Conservation (phyloP, 805 yeast genomes). For the Candida peoriensis region DNA sequence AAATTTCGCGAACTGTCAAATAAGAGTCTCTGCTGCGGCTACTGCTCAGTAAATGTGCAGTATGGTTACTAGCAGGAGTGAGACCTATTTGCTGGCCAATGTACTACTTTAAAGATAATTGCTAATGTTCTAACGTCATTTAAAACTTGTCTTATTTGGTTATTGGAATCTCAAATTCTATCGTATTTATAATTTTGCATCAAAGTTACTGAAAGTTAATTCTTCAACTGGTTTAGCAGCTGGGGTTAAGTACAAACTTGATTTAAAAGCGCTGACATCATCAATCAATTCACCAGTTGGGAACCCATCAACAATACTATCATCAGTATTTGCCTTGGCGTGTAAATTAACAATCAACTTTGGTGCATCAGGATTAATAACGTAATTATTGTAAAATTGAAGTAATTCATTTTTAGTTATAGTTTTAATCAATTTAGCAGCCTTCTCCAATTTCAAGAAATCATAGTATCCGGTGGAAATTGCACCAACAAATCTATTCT, state of each 20-base stretch:
- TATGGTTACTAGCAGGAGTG: too few relatives aligned
- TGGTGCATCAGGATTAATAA: constrained; percentile 32
- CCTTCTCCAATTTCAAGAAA: constrained; percentile 52
- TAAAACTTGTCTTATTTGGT: too few relatives aligned
- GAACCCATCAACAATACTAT: constrained; percentile 27
- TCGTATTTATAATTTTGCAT: constrained; percentile 15
- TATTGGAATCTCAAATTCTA: too few relatives aligned
- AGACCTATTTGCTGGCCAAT: too few relatives aligned
- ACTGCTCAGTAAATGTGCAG: too few relatives aligned
- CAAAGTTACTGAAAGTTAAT: constrained; percentile 18
- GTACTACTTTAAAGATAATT: too few relatives aligned
- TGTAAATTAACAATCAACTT: constrained; percentile 58
- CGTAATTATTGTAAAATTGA: constrained; percentile 44
- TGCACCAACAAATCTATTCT: constrained; percentile 54
- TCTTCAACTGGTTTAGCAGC: constrained; percentile 52
- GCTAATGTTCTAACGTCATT: too few relatives aligned
- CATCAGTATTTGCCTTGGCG: constrained; percentile 34
- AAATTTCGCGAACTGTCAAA: too few relatives aligned
- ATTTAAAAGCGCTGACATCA: constrained; percentile 51
- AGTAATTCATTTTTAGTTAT: constrained; percentile 55
- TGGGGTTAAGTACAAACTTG: constrained; percentile 46
- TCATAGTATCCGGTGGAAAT: constrained; percentile 78
- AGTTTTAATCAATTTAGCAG: constrained; percentile 49
- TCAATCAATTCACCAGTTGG: constrained; percentile 46
- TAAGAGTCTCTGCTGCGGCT: too few relatives aligned